Conservation (phyloP, 805 yeast species). For the Isabelozyma rhagii region DNA sequence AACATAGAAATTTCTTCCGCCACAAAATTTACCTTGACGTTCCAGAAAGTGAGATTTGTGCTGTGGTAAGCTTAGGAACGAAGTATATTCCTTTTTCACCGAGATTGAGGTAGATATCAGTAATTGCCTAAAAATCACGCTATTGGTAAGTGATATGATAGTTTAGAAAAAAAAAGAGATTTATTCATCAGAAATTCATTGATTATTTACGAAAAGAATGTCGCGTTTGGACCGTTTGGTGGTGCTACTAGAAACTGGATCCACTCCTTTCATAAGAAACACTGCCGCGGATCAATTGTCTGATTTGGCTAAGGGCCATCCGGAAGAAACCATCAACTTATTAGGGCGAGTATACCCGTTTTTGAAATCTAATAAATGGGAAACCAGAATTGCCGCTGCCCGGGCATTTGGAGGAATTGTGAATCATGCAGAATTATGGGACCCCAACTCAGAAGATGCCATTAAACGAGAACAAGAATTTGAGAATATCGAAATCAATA, state of each 20-base stretch:
- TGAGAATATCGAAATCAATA: slow-evolving; percentile 6
- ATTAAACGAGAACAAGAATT: slow-evolving; percentile 18
- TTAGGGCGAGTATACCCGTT: slow-evolving; percentile 90
- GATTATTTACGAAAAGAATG: slow-evolving; percentile 16
- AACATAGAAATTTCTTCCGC: background rate
- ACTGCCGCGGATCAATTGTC: slow-evolving; percentile 97
- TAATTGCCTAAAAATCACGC: too few species aligned
- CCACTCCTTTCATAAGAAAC: slow-evolving; percentile 87
- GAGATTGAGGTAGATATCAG: too few species aligned
- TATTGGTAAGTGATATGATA: background rate
- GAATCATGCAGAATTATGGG: slow-evolving; percentile 75
- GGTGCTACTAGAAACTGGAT: slow-evolving; percentile 81
- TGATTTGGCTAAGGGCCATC: slow-evolving; percentile 90
- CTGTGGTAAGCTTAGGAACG: too few species aligned
- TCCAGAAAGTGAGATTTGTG: too few species aligned
- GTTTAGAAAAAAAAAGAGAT: background rate
- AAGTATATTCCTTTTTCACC: too few species aligned
- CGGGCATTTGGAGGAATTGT: slow-evolving; percentile 93
- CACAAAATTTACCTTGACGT: background rate
- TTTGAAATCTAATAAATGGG: slow-evolving; percentile 84
- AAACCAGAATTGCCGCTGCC: slow-evolving; percentile 92
- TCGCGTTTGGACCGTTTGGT: slow-evolving; percentile 57
- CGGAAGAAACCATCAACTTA: slow-evolving; percentile 82
- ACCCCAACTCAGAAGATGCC: slow-evolving; percentile 57
- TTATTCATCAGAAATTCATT: background rate